Percentiles rank a stretch among this genome's conserved stretches.
phyloP scores from a whole-genome alignment of 495 filamentous ascomycete genomes.

The Cercophora sp. region DNA sequence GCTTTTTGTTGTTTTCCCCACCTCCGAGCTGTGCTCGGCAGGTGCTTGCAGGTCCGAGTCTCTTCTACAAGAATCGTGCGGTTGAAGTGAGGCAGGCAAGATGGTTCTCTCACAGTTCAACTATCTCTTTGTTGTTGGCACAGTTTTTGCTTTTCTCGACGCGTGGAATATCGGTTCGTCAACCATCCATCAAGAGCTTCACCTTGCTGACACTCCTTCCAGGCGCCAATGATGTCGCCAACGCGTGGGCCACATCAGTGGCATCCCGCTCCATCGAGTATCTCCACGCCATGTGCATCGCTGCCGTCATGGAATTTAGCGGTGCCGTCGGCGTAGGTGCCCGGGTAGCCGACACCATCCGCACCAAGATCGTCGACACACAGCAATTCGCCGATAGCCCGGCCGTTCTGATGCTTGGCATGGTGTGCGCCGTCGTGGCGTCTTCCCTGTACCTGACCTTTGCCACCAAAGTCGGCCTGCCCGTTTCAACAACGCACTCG shows the following conservation, averaged over 20 bases:
- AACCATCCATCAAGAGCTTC: too few species aligned
- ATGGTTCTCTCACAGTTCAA: too few species aligned
- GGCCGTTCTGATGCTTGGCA: slow-evolving; percentile 54
- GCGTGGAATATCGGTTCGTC: too few species aligned
- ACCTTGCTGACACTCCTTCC: too few species aligned
- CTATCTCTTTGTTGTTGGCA: too few species aligned
- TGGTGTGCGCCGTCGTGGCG: slow-evolving; percentile 56
- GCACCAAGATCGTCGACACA: slow-evolving; percentile 58
- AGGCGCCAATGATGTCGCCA: slow-evolving; percentile 69
- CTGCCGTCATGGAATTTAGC: slow-evolving; percentile 61
- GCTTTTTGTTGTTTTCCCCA: too few species aligned
- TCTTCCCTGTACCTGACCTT: slow-evolving; percentile 56
- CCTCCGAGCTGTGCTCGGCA: too few species aligned
- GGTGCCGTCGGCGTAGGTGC: slow-evolving; percentile 60
- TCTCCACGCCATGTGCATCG: slow-evolving; percentile 60
- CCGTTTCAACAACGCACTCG: slow-evolving; percentile 63
- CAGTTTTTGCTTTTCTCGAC: too few species aligned
- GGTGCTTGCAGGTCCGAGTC: too few species aligned
- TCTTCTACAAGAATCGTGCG: too few species aligned
- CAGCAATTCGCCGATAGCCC: slow-evolving; percentile 48
- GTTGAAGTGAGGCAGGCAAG: too few species aligned
- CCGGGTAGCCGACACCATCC: slow-evolving; percentile 64
- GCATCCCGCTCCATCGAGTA: slow-evolving; percentile 64
- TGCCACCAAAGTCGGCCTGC: slow-evolving; percentile 50
- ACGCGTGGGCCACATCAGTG: slow-evolving; percentile 67